These are phyloP conservation scores for Neopestalotiopsis sp. DNA, from an alignment of 2,329 filamentous ascomycete species.

Conservation along the genomic window DNA sequence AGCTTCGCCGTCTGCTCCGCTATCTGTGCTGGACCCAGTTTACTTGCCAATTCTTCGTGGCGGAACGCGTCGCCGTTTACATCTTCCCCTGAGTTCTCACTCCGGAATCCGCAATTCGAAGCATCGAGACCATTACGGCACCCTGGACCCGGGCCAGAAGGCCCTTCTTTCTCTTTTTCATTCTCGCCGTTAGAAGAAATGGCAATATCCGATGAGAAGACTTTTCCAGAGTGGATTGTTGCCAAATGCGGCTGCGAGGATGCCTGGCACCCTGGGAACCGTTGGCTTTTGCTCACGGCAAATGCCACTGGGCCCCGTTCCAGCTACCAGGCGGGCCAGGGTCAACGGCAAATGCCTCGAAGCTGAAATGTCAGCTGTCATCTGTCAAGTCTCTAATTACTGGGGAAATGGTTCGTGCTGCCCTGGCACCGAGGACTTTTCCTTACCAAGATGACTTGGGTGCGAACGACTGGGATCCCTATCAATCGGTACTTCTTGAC, in stretches of 20 bases:
- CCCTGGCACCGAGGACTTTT: background rate
- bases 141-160: background rate
- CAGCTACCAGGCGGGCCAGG: no score
- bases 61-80: background rate
- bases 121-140: background rate
- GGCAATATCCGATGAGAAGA: background rate
- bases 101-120: background rate
- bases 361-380: background rate
- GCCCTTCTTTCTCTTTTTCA: background rate
- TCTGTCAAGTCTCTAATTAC: background rate
- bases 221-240: background rate
- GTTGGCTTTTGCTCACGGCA: background rate
- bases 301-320: no score
- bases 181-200: background rate
- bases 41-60: background rate
- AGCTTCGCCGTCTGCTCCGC: background rate
- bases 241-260: background rate
- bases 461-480: background rate
- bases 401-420: background rate
- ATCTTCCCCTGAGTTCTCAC: background rate
- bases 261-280: background rate
- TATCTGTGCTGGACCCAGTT: background rate
- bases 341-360: no score
- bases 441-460: background rate
- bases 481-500: background rate